phyloP scores from a whole-genome alignment of 306 rosid genomes.

The Malus asiatica region DNA sequence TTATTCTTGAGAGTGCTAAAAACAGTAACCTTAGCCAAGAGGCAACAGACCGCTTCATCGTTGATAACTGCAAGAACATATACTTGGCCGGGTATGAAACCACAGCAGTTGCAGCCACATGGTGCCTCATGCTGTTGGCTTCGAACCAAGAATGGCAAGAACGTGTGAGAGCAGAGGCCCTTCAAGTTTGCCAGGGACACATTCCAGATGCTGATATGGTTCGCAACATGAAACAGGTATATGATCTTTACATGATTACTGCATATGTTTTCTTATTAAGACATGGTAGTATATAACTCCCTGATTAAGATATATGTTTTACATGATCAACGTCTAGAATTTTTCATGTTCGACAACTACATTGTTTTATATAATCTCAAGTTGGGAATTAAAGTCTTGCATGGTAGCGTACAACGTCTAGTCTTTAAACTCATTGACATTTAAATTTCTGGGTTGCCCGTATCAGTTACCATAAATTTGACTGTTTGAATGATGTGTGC shows the following conservation, averaged over 20 bases:
- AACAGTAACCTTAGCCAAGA: conserved; percentile 23
- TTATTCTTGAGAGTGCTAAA: conserved; percentile 28
- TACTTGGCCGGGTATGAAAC: conserved; percentile 42
- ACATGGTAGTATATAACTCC: too few relatives aligned
- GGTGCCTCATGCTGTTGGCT: conserved; percentile 47
- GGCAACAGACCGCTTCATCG: conserved; percentile 21
- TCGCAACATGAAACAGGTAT: conserved; percentile 40
- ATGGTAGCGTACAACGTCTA: too few relatives aligned
- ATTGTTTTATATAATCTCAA: too few relatives aligned
- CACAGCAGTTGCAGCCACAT: conserved; percentile 34
- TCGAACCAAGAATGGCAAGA: conserved; percentile 42
- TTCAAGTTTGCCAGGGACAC: conserved; percentile 18
- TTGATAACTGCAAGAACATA: conserved; percentile 36
- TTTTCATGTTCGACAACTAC: too few relatives aligned
- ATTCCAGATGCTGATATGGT: conserved; percentile 34
- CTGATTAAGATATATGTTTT: too few relatives aligned
- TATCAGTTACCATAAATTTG: background rate
- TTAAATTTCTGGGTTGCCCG: too few relatives aligned
- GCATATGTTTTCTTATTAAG: too few relatives aligned
- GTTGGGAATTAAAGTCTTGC: too few relatives aligned
- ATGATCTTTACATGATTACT: too few relatives aligned
- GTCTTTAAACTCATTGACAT: too few relatives aligned
- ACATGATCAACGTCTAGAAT: too few relatives aligned
- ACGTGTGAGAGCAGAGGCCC: conserved; percentile 32
- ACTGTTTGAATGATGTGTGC: background rate